Base-by-base conservation (phyloP, 306 rosid genomes). In the Rubus idaeus region DNA sequence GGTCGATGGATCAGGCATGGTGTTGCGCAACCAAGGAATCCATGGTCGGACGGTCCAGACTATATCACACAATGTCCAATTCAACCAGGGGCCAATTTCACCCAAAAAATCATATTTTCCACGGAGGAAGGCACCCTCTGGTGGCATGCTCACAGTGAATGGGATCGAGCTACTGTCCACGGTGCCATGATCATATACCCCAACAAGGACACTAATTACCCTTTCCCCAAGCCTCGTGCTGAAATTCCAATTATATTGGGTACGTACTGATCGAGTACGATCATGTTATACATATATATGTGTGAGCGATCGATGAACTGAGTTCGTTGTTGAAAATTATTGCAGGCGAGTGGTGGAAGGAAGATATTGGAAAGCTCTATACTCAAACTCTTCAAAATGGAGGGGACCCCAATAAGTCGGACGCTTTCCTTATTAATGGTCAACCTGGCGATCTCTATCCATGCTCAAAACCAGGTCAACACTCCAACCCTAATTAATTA, bases 71-170 rank as follows among this genome's bases (percentile, higher is more conserved):
- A 87, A 47, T 87, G 89, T 1, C 91, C 93, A 9, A 87, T 89
- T 8, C 79, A 75, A 70, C 81, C 87, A 0, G 88, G 86, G 37
- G 78, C 37, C 4, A 83, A 3, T 8, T 87, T 81, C 49, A 83
- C 64, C 2, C 88, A 89, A 13, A 79, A 74, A 21, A n/a, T 90
- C 20, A 40, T 79, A 3, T 78, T 87, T 20, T 74, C 96, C 4
- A 14, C 3, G 0, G 92, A 86, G 62, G 89, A 80, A 67, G 91
- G 95, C 3, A 87, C 96, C 44, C 6, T 90, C 3, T 90, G 91
- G 96, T 90, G 96, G 96, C 91, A 90, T 77, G 90, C 90, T 70
- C 96, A 90, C 20, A 86, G 86, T n/a, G 86, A 75, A 5, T 90
- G 96, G 92, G 73, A 75, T 17, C 77, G 92, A 57, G 92, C 91